A percentile compares a stretch with the other conserved stretches of the same genome.
Conservation (phyloP, 148 eudicot species). For the Vaccinium myrtillus region DNA sequence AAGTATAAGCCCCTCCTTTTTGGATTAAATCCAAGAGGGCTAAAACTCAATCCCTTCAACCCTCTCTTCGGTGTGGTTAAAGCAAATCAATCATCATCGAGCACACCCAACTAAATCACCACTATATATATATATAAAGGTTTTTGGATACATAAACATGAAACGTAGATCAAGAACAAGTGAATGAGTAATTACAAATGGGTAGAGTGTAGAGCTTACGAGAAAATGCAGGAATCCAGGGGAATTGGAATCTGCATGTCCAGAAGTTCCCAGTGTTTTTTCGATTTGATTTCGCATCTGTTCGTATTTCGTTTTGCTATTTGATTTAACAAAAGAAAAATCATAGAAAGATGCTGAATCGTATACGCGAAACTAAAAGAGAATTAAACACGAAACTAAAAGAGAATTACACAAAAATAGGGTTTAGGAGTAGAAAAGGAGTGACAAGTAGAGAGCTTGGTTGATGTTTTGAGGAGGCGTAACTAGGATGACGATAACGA, state of each 20-base stretch:
- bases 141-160: neutral
- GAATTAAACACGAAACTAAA: neutral
- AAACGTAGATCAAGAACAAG: neutral
- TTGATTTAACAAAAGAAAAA: conserved; percentile 14
- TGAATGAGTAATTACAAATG: neutral
- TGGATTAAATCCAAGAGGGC: conserved; percentile 18
- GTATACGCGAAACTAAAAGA: neutral
- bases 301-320: conserved; percentile 6
- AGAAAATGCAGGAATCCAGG: conserved; percentile 12
- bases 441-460: neutral
- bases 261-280: neutral
- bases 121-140: too few species aligned
- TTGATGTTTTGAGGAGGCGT: neutral
- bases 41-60: neutral
- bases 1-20: neutral
- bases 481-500: neutral
- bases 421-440: neutral
- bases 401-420: neutral
- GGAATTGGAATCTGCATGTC: conserved; percentile 14
- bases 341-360: neutral
- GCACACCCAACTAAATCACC: conserved; percentile 14
- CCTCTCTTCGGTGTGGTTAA: conserved; percentile 48
- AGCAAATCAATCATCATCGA: conserved; percentile 48
- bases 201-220: conserved; percentile 13
- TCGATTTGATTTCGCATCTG: conserved; percentile 11